Evolutionary conservation across 2,329 filamentous ascomycete species (phyloP).

Genomic region (Drechslerella coelobrocha): DNA sequence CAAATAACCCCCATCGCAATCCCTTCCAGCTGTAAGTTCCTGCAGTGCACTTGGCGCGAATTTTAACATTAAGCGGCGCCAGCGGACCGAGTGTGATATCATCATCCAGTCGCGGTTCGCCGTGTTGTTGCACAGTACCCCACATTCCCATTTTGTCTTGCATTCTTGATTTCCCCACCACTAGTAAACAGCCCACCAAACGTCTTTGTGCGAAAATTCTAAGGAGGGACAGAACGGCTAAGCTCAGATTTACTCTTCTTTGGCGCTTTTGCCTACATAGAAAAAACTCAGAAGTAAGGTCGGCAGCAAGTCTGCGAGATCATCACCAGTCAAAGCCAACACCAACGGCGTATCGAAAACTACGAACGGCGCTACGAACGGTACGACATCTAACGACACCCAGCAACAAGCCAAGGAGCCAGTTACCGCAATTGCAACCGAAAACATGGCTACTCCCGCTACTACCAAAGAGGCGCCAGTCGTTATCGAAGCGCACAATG

Average conservation of each 20-base stretch:
- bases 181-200: not conserved
- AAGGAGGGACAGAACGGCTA: not conserved
- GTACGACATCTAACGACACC: conserved; percentile 19
- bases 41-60: too few relatives aligned
- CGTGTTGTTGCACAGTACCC: conserved; percentile 29
- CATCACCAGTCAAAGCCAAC: conserved; percentile 23
- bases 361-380: conserved; percentile 39
- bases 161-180: not conserved
- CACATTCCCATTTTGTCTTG: conserved; percentile 4
- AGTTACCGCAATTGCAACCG: conserved; percentile 9
- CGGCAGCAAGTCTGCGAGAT: conserved; percentile 43
- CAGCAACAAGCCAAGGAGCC: conserved; percentile 25
- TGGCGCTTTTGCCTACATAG: conserved; percentile 18
- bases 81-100: not conserved
- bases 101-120: not conserved
- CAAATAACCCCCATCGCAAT: conserved; percentile 4
- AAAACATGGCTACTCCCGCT: conserved; percentile 21
- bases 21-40: conserved; percentile 4
- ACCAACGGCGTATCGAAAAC: conserved; percentile 36
- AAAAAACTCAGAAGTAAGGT: conserved; percentile 48
- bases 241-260: conserved; percentile 17
- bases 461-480: conserved; percentile 60
- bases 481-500: conserved; percentile 76
- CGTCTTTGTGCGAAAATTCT: not conserved
- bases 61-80: too few relatives aligned